A percentile compares a stretch with the other conserved stretches of the same genome.
These are phyloP conservation scores for Hymenochaete sp. DNA, from an alignment of 1,284 basidiomycete genomes.

Conservation along the genomic window DNA sequence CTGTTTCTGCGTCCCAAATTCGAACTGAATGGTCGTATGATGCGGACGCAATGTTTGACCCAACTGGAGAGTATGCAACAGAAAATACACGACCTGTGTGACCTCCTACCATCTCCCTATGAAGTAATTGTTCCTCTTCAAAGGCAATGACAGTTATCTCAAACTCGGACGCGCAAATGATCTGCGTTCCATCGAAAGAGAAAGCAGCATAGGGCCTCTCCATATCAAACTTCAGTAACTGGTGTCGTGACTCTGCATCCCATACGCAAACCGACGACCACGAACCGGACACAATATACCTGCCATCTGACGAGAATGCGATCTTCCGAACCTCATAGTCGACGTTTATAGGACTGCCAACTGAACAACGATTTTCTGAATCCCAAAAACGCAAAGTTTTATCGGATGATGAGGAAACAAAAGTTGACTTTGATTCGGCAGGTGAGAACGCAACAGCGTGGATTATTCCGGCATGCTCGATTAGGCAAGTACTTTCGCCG, in stretches of 20 bases:
- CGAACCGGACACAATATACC: no score
- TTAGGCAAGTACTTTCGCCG: slow-evolving; percentile 13
- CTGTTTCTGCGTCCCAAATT: slow-evolving; percentile 21
- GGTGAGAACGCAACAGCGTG: background rate
- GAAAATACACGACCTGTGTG: slow-evolving; percentile 18
- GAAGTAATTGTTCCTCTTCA: slow-evolving; percentile 10
- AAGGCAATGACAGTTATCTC: slow-evolving; percentile 19
- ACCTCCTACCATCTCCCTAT: slow-evolving; percentile 17
- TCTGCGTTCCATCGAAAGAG: slow-evolving; percentile 20
- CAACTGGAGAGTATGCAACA: slow-evolving; percentile 21
- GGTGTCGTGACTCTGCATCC: no score
- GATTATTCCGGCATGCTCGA: slow-evolving; percentile 18
- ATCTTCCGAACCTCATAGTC: no score
- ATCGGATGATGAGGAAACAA: slow-evolving; percentile 10
- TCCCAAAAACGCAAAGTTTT: slow-evolving; percentile 18
- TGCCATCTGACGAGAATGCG: slow-evolving; percentile 13
- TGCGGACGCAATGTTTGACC: slow-evolving; percentile 19
- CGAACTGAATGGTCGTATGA: slow-evolving; percentile 21
- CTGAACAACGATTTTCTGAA: no score
- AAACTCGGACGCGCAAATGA: slow-evolving; percentile 22
- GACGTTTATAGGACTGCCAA: no score
- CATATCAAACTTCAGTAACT: no score
- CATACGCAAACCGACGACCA: no score
- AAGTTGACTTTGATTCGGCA: background rate
- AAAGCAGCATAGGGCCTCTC: no score